Evolutionary conservation across 202 grass and related monocot genomes (phyloP).

Genomic region (Digitaria exilis): DNA sequence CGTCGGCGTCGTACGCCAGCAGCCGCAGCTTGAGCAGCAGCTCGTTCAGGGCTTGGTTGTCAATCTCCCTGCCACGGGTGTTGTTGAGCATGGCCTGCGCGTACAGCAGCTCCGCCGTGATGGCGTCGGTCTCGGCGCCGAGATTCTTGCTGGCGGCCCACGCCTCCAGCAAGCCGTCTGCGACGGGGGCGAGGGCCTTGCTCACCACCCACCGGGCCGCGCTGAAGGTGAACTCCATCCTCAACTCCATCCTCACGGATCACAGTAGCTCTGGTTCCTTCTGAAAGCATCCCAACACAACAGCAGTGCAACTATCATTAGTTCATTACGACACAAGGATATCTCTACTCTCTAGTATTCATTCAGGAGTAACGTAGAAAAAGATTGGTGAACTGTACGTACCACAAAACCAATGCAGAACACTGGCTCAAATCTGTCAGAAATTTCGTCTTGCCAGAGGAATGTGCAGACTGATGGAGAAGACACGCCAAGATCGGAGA

Average conservation of each 20-base stretch:
- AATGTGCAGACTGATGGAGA: no score
- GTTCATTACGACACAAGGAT: no score
- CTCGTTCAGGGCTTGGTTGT: conserved; percentile 6
- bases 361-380: no score
- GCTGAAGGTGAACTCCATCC: background rate
- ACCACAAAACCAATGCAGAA: no score
- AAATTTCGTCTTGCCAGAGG: no score
- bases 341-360: no score
- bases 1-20: conserved; percentile 33
- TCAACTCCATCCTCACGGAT: background rate
- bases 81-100: conserved; percentile 18
- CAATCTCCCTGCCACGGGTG: background rate
- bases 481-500: no score
- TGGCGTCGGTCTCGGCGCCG: background rate
- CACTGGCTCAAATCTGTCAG: no score
- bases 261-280: background rate
- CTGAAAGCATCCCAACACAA: no score
- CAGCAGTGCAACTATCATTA: no score
- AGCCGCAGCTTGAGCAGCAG: conserved; percentile 19
- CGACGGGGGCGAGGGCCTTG: conserved; percentile 13
- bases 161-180: background rate
- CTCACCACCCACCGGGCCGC: conserved; percentile 7
- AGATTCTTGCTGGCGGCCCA: conserved; percentile 41
- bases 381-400: no score
- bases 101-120: conserved; percentile 25